Conservation (phyloP, 2,329 filamentous ascomycete genomes). For the Thielaviopsis populi region DNA sequence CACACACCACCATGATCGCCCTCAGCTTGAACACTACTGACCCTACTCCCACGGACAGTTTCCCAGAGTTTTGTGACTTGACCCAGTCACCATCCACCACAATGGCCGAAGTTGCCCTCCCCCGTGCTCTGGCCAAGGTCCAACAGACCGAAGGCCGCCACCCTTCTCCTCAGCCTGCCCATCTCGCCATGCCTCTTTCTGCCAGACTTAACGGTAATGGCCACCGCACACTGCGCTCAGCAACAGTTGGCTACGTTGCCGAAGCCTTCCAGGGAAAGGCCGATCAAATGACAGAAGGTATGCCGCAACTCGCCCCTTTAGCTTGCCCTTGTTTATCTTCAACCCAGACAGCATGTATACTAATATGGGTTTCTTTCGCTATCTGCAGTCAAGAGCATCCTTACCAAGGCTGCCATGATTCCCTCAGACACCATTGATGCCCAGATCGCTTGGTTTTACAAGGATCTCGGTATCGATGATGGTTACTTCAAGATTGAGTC, state of each 20-base stretch:
- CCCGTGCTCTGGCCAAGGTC: slow-evolving; percentile 10
- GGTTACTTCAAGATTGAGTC: slow-evolving; percentile 92
- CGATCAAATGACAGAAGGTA: slow-evolving; percentile 73
- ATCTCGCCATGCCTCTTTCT: slow-evolving; percentile 55
- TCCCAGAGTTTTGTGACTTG: slow-evolving; percentile 32
- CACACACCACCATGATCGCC: slow-evolving; percentile 24
- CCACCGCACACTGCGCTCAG: slow-evolving; percentile 66
- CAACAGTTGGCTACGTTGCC: slow-evolving; percentile 85
- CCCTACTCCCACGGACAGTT: slow-evolving; percentile 26
- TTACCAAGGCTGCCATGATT: slow-evolving; percentile 71
- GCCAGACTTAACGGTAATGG: slow-evolving; percentile 40
- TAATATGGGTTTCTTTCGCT: slow-evolving; percentile 7
- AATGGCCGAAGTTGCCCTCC: slow-evolving; percentile 16
- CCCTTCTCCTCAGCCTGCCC: slow-evolving; percentile 77
- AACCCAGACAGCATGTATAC: background rate
- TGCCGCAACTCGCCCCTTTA: slow-evolving; percentile 21
- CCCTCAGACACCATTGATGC: slow-evolving; percentile 67
- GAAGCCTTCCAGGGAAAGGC: slow-evolving; percentile 87
- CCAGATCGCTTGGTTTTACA: slow-evolving; percentile 94
- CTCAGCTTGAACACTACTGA: slow-evolving; percentile 29
- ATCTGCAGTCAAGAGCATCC: slow-evolving; percentile 57
- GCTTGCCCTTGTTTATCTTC: background rate
- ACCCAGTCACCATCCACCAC: slow-evolving; percentile 22
- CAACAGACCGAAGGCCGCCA: slow-evolving; percentile 1
- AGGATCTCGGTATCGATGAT: slow-evolving; percentile 92